Evolutionary conservation across 805 yeast species (phyloP).

Genomic region (Metschnikowia hibisci): DNA sequence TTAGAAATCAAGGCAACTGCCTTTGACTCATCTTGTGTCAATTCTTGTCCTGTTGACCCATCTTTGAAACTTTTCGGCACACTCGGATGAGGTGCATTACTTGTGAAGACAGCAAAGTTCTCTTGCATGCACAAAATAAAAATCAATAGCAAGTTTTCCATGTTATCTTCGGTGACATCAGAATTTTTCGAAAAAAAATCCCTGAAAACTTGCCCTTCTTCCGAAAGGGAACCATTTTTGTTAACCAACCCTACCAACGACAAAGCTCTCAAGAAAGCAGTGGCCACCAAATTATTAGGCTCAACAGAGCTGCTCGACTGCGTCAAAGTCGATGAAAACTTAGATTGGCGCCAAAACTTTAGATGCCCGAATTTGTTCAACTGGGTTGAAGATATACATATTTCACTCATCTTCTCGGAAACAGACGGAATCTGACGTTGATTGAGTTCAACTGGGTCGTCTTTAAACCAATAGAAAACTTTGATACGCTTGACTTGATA

Average conservation of each 20-base stretch:
- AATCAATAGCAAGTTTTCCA: conserved; percentile 45
- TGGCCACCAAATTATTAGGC: conserved; percentile 7
- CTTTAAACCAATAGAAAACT: conserved; percentile 52
- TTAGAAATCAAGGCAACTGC: conserved; percentile 33
- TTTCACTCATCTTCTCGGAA: conserved; percentile 30
- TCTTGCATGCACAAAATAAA: conserved; percentile 41
- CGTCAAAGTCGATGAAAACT: conserved; percentile 12
- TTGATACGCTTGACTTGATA: conserved; percentile 70
- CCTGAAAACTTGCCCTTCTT: conserved; percentile 49
- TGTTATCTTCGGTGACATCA: conserved; percentile 15
- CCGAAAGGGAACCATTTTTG: conserved; percentile 17
- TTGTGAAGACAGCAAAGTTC: conserved; percentile 38
- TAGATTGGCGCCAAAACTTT: conserved; percentile 21
- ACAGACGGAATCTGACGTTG: conserved; percentile 55
- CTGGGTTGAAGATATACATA: neutral
- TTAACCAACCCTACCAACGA: conserved; percentile 48
- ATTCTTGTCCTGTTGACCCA: conserved; percentile 13
- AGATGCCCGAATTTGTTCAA: conserved; percentile 22
- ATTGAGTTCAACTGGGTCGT: conserved; percentile 41
- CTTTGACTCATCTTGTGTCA: conserved; percentile 40
- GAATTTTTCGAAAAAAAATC: conserved; percentile 22
- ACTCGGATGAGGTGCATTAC: conserved; percentile 29
- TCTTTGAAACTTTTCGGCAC: conserved; percentile 34
- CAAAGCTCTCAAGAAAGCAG: conserved; percentile 41
- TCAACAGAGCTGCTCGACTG: neutral